These are phyloP conservation scores for Pichia occidentalis DNA, from an alignment of 805 yeast species.

Conservation along the genomic window DNA sequence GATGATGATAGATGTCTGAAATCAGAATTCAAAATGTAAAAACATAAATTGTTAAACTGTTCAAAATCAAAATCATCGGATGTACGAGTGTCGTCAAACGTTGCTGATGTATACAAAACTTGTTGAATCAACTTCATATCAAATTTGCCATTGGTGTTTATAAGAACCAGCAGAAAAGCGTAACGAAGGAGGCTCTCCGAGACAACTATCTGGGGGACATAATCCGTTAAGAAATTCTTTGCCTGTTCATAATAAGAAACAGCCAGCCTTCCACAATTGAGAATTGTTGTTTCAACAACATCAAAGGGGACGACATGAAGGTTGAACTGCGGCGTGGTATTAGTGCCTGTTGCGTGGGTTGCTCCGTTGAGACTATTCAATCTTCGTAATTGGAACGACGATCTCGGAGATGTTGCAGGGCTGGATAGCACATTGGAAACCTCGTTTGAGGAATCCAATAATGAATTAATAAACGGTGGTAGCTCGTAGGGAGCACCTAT, in stretches of 20 bases:
- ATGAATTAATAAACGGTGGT: slow-evolving; percentile 29
- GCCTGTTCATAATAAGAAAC: slow-evolving; percentile 45
- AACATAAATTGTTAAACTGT: slow-evolving; percentile 46
- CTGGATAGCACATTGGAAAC: slow-evolving; percentile 20
- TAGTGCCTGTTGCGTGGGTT: slow-evolving; percentile 5
- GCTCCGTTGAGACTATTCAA: slow-evolving; percentile 6
- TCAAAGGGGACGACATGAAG: slow-evolving; percentile 18
- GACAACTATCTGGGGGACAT: slow-evolving; percentile 75
- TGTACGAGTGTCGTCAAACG: slow-evolving; percentile 1
- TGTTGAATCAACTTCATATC: slow-evolving; percentile 35
- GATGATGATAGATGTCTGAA: slow-evolving; percentile 38
- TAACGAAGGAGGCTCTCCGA: slow-evolving; percentile 65
- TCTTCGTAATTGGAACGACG: slow-evolving; percentile 32
- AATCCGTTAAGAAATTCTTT: slow-evolving; percentile 55
- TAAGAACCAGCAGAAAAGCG: slow-evolving; percentile 50
- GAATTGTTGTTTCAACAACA: slow-evolving; percentile 32
- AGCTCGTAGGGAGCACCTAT: slow-evolving; percentile 46
- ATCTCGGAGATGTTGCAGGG: slow-evolving; percentile 42
- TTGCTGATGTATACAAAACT: slow-evolving; percentile 36
- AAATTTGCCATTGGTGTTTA: slow-evolving; percentile 45
- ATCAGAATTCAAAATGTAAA: slow-evolving; percentile 39
- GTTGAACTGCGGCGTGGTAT: slow-evolving; percentile 9
- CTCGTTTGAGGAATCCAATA: slow-evolving; percentile 25
- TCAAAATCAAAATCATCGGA: slow-evolving; percentile 20
- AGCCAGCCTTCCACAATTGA: slow-evolving; percentile 33